Base-by-base conservation (phyloP, 106 monocot genomes). In the Narthecium ossifragum region DNA sequence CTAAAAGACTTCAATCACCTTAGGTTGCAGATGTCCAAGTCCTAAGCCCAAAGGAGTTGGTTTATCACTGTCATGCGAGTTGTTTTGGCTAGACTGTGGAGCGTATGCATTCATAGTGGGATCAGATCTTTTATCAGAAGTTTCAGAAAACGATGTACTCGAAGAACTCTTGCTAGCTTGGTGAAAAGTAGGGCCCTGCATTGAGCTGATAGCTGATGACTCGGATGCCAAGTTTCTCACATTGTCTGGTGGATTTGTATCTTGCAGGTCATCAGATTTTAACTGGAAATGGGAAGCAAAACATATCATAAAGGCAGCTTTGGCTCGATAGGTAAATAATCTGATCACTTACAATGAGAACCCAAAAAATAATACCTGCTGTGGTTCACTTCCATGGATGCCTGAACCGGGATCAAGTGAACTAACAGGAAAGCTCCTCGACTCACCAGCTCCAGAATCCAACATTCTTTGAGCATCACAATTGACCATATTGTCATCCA, bases 31-130 rank as follows among this genome's bases (percentile, higher is more conserved):
- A 63, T 74, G 77, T 57, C 85, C 82, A 74, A 84, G 69, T 8
- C 90, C 90, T 55, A 92, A 55, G 0, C 91, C 91, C 69, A 82
- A 47, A 9, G 91, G 91, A 55, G 58, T 48, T 61, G 67, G 28
- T 21, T 17, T 76, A 30, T 38, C 50, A 55, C 78, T 69, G 12
- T 72, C 68, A 41, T 15, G 7, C 31, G n/a, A 13, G 27, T 8
- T 46, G 15, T 43, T 60, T 43, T 60, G 36, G 46, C 48, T 73
- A 31, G 77, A 55, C 21, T 21, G 40, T 26, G 79, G 27, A 60
- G 32, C 20, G 34, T 61, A 47, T 6, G 9, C 8, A 43, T 18
- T 17, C 34, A 26, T 37, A 63, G 20, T 10, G 34, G 72, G 31
- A 20, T 56, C 20, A 37, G 37, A 20, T 20, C 53, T 63, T 17